Evolutionary conservation across 1,284 basidiomycete species (phyloP).

Genomic region (Veloboletus limbatus): DNA sequence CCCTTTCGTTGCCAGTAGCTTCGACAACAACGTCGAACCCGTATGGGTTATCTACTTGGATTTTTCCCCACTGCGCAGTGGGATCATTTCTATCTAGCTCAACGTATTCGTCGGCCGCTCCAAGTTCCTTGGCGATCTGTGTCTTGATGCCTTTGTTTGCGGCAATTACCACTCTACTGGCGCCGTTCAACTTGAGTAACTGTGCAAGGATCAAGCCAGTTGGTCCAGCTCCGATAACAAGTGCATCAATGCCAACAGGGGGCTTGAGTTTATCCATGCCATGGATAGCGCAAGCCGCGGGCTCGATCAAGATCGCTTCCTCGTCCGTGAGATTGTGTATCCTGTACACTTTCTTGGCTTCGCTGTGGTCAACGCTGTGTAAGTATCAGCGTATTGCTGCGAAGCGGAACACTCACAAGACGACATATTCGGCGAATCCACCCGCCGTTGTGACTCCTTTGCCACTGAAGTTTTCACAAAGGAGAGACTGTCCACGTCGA

Average conservation of each 20-base stretch:
- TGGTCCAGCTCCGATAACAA: conserved; percentile 78
- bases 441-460: conserved; percentile 73
- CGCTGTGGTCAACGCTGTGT: conserved; percentile 39
- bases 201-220: conserved; percentile 82
- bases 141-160: conserved; percentile 85
- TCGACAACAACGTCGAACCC: conserved; percentile 87
- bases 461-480: conserved; percentile 77
- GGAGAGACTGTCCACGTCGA: conserved; percentile 63
- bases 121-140: conserved; percentile 68
- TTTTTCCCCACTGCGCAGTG: conserved; percentile 67
- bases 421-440: conserved; percentile 81
- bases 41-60: conserved; percentile 74
- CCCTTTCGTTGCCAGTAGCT: conserved; percentile 76
- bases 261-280: conserved; percentile 79
- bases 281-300: conserved; percentile 83
- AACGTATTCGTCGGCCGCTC: conserved; percentile 77
- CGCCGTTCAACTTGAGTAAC: conserved; percentile 79
- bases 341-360: conserved; percentile 72
- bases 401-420: conserved; percentile 50
- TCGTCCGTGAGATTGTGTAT: conserved; percentile 79
- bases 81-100: conserved; percentile 74
- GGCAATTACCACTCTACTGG: conserved; percentile 67
- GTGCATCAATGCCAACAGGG: conserved; percentile 70
- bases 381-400: too few relatives aligned
- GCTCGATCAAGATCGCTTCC: conserved; percentile 81